Base-by-base conservation (phyloP, 129 eudicot genomes). In the Flaveria brownii region DNA sequence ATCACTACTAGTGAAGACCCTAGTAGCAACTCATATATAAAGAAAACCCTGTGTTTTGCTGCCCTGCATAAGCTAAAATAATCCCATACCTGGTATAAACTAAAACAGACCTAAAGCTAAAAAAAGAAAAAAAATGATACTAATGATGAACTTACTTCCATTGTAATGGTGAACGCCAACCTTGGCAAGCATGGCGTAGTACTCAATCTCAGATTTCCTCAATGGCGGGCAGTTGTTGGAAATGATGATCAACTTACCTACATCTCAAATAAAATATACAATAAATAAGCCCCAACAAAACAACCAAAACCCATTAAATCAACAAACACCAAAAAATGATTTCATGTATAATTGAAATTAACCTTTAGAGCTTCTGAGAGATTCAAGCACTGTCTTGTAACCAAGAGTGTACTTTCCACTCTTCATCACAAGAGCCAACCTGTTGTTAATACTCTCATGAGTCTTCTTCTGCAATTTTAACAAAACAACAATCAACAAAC, bases 111-210 rank as follows among this genome's bases (percentile, higher is more conserved):
- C 45, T 6, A 63, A 63, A 63, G 46, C 5, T 16, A 25, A 61
- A 41, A 16, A 17, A 23, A 16, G 9, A 15, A 25, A 0, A 52
- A 2, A 13, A 30, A 14, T 3, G 5, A 23, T 7, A 22, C 15
- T 22, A 66, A 6, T 9, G 9, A 25, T 16, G 28, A 6, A 82
- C 96, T 87, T 81, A 90, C 96, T 90, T 75, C 96, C 96, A 82
- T 82, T 87, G 87, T 87, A 90, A 76, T 90, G 96, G 75, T 88
- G 96, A 66, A 90, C 96, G 14, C 96, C 96, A 84, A 90, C 88
- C 80, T 87, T 90, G 2, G 96, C 89, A 74, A 90, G 90, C 96
- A 90, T 90, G 22, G 96, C 96, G 17, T 90, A 90, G 84, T 90
- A 90, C 82, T 90, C 96, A 12, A 90, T 90, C 88, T 90, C 96